Evolutionary conservation across 176 grass and related monocot species (phyloP), one percentile per base, ranked within the genome.

Genomic region (Lolium multiflorum): DNA sequence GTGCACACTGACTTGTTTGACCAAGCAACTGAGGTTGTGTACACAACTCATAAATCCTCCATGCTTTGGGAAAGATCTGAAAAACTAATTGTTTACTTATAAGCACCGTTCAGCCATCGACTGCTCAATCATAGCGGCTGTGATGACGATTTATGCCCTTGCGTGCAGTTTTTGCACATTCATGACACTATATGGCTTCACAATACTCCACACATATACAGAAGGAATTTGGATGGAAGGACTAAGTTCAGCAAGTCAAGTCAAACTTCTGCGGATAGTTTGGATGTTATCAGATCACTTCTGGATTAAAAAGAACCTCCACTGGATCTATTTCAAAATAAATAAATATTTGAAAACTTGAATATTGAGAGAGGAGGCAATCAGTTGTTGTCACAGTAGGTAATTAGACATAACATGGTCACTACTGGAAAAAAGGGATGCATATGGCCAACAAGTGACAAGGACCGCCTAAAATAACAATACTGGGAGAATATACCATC

Each of bases 371-470:
- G 66, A 74, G n/a, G 74, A 28, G 25, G 50, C 26, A 76, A 81
- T 68, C 20, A 14, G 25, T 69, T 69, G 50, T 44, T 69, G 14
- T 31, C 77, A 11, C 6, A 5, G 3, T 56, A 66, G 20, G 77
- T 59, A 73, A 51, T 28, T 82, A 28, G 37, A 28, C 79, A 31
- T 18, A 70, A 59, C 54, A n/a, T 59, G 77, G 13, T 80, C 60
- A 83, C 66, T 41, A 67, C 67, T 54, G 25, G 39, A 58, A 79
- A 80, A 58, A 68, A 83, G 12, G 9, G 21, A 17, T 71, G 47
- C 73, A 87, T 52, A 62, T 79, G 72, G 5, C 52, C 69, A 76
- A 24, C 62, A 76, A 68, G 67, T 84, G 89, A 84, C 68, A 87
- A 66, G 9, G 81, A 76, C 89, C 68, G 25, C 52, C 78, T 64